These are phyloP conservation scores for Phenoliferia sp. DNA, from an alignment of 1,284 basidiomycete species.

Conservation along the genomic window DNA sequence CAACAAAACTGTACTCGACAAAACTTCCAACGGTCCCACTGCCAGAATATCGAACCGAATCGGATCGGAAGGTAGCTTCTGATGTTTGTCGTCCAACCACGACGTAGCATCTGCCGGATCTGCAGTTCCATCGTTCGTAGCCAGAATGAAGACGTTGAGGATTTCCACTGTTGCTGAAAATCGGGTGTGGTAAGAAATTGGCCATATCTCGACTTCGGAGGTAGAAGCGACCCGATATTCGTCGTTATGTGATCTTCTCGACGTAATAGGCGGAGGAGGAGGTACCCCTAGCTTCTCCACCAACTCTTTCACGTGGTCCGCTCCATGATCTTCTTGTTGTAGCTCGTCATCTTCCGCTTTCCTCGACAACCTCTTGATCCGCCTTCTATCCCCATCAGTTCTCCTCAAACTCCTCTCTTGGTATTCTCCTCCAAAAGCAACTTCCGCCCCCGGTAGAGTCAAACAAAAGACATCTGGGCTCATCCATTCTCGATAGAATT, in stretches of 20 bases:
- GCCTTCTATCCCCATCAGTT: constrained; percentile 17
- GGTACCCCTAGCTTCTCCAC: constrained; percentile 14
- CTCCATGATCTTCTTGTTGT: not conserved
- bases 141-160: constrained; percentile 27
- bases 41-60: constrained; percentile 25
- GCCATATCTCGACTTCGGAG: not conserved
- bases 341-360: not conserved
- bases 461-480: constrained; percentile 29
- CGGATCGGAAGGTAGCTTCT: constrained; percentile 19
- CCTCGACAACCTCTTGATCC: constrained; percentile 8
- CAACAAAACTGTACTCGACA: not conserved
- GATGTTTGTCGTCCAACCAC: constrained; percentile 11
- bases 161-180: constrained; percentile 13
- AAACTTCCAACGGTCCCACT: constrained; percentile 19
- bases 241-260: not conserved
- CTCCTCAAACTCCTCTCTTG: constrained; percentile 16
- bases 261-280: constrained; percentile 11
- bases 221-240: not conserved
- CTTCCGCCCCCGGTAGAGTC: constrained; percentile 11
- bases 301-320: not conserved
- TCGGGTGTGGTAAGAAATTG: constrained; percentile 12
- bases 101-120: not conserved
- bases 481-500: constrained; percentile 24
- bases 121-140: constrained; percentile 7
- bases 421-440: constrained; percentile 21